Conservation (phyloP, 1,284 basidiomycete species). For the Meira nashicola region DNA sequence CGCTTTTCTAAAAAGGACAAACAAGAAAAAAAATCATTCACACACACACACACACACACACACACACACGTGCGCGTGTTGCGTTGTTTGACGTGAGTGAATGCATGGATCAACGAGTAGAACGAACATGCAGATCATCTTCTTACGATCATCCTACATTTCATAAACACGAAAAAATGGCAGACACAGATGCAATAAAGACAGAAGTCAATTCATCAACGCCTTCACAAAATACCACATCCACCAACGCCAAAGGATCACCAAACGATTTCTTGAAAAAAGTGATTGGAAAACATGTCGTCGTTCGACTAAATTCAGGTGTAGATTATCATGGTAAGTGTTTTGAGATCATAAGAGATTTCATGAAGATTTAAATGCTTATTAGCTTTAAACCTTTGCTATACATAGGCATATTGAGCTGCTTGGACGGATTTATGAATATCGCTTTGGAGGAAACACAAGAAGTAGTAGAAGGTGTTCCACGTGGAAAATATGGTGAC, state of each 20-base stretch:
- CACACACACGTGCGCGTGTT: no score
- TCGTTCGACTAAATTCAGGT: constrained; percentile 88
- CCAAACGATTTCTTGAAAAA: constrained; percentile 39
- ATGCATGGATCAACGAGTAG: no score
- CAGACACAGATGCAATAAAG: not conserved
- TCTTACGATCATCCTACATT: no score
- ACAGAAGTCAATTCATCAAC: constrained; percentile 8
- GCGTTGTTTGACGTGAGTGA: no score
- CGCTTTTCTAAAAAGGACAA: no score
- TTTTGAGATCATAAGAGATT: no score
- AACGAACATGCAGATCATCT: no score
- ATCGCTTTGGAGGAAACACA: constrained; percentile 95
- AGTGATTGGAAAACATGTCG: constrained; percentile 89
- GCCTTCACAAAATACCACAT: not conserved
- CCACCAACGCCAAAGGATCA: constrained; percentile 9
- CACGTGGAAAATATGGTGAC: constrained; percentile 86
- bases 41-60: no score
- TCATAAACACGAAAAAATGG: no score
- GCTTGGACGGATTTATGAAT: constrained; percentile 91
- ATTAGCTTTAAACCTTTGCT: no score
- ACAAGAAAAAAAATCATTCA: no score
- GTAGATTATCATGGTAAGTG: constrained; percentile 85
- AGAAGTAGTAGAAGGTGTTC: constrained; percentile 79
- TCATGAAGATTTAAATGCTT: no score
- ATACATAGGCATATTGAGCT: constrained; percentile 94